These are phyloP conservation scores for Colletotrichum truncatum DNA, from an alignment of 2,329 filamentous ascomycete species.

Conservation along the genomic window DNA sequence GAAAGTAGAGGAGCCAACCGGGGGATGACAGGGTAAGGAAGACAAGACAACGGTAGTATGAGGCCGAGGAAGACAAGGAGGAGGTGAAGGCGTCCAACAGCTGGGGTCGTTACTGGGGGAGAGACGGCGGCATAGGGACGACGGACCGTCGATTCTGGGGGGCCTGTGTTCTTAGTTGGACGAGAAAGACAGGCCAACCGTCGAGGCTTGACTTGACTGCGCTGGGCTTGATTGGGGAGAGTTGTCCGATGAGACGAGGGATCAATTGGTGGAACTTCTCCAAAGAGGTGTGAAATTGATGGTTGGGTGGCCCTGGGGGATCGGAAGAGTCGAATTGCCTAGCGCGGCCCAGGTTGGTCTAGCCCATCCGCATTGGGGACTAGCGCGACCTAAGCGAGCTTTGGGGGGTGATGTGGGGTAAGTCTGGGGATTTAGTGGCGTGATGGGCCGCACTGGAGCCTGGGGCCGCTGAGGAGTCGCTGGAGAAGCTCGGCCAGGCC, in stretches of 20 bases:
- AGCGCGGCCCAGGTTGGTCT: background rate
- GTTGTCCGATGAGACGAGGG: background rate
- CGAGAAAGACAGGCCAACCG: background rate
- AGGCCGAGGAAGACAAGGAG: background rate
- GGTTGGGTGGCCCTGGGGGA: background rate
- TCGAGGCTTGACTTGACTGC: constrained; percentile 10
- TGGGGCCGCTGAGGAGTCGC: constrained; percentile 6
- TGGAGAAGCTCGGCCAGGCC: background rate
- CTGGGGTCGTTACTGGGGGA: constrained; percentile 1
- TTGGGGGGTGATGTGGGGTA: constrained; percentile 13
- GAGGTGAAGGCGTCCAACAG: background rate
- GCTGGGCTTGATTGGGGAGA: background rate
- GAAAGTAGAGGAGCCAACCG: background rate
- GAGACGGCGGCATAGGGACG: constrained; percentile 16
- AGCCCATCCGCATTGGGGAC: background rate
- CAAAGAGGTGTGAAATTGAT: background rate
- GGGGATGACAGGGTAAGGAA: background rate
- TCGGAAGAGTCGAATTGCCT: constrained; percentile 5
- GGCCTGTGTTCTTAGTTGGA: background rate
- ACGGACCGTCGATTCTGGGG: constrained; percentile 27
- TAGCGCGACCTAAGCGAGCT: background rate
- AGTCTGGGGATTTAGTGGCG: constrained; percentile 31
- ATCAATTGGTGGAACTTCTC: constrained; percentile 29
- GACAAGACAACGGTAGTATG: background rate
- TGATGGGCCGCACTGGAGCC: constrained; percentile 22